Conservation (phyloP, 139 green algal species). For the Limnomonas spitsbergensis region DNA sequence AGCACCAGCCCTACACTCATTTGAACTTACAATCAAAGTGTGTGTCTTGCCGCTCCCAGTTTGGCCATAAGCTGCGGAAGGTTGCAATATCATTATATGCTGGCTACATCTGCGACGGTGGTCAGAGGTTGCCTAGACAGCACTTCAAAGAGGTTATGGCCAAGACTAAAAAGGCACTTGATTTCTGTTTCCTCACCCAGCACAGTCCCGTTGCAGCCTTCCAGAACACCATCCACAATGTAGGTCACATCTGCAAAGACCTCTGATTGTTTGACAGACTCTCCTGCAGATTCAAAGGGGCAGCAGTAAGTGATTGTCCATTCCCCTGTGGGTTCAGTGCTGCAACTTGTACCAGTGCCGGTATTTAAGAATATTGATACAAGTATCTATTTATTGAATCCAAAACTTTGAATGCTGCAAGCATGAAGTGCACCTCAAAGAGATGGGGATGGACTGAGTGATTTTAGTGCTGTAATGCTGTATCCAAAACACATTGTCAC, state of each 20-base stretch:
- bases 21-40: not conserved
- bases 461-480: not conserved
- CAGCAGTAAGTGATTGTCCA: too few relatives aligned
- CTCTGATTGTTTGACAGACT: not conserved
- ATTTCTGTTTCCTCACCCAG: not conserved
- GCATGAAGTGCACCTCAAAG: not conserved
- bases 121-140: too few relatives aligned
- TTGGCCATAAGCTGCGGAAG: not conserved
- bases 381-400: too few relatives aligned
- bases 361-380: too few relatives aligned
- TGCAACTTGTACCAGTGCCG: too few relatives aligned
- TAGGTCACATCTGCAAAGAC: not conserved
- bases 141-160: too few relatives aligned
- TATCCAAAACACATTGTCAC: not conserved
- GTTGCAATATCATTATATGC: not conserved
- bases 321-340: too few relatives aligned
- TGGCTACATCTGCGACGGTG: not conserved
- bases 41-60: slow-evolving; percentile 8
- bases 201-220: slow-evolving; percentile 2
- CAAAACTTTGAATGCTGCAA: not conserved
- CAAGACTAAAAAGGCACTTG: too few relatives aligned
- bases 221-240: not conserved
- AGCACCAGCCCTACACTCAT: too few relatives aligned
- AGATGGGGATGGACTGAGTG: not conserved
- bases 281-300: not conserved